Percentiles rank a stretch among this genome's conserved stretches.
These are phyloP conservation scores for Fusarium sp. DNA, from an alignment of 2,329 filamentous ascomycete species.

Conservation along the genomic window DNA sequence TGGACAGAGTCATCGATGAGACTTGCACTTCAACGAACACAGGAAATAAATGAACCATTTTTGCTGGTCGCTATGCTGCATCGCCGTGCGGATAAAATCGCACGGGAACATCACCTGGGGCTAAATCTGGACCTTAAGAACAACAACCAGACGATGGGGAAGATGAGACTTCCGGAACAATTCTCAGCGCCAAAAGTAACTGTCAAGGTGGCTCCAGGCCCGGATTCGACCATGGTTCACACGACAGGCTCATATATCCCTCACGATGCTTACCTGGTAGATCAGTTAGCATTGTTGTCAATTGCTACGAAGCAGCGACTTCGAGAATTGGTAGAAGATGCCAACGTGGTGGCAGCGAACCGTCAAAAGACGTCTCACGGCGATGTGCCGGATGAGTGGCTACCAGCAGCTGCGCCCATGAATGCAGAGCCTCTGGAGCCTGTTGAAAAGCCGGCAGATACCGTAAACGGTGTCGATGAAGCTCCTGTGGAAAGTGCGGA, in stretches of 20 bases:
- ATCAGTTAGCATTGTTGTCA: slow-evolving; percentile 85
- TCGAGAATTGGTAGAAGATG: slow-evolving; percentile 80
- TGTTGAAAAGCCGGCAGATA: slow-evolving; percentile 38
- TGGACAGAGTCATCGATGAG: slow-evolving; percentile 74
- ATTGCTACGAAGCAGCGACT: slow-evolving; percentile 85
- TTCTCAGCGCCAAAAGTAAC: slow-evolving; percentile 64
- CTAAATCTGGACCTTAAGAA: slow-evolving; percentile 68
- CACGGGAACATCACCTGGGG: slow-evolving; percentile 66
- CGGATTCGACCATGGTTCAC: slow-evolving; percentile 71
- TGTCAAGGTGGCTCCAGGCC: slow-evolving; percentile 65
- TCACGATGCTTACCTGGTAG: slow-evolving; percentile 78
- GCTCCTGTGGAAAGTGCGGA: slow-evolving; percentile 58
- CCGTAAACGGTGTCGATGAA: slow-evolving; percentile 31
- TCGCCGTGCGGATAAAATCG: slow-evolving; percentile 68
- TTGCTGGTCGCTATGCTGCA: slow-evolving; percentile 71
- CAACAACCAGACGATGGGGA: slow-evolving; percentile 56
- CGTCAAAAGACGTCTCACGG: slow-evolving; percentile 85
- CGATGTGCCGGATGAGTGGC: slow-evolving; percentile 79
- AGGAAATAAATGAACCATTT: slow-evolving; percentile 80
- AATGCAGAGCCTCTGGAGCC: slow-evolving; percentile 54
- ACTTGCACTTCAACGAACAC: slow-evolving; percentile 69
- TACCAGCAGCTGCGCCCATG: slow-evolving; percentile 71
- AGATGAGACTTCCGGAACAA: slow-evolving; percentile 61
- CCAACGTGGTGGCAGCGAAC: slow-evolving; percentile 74
- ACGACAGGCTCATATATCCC: slow-evolving; percentile 77